Evolutionary conservation across 208 protist genomes (phyloP).

Genomic region (Wallacemonas sp.): DNA sequence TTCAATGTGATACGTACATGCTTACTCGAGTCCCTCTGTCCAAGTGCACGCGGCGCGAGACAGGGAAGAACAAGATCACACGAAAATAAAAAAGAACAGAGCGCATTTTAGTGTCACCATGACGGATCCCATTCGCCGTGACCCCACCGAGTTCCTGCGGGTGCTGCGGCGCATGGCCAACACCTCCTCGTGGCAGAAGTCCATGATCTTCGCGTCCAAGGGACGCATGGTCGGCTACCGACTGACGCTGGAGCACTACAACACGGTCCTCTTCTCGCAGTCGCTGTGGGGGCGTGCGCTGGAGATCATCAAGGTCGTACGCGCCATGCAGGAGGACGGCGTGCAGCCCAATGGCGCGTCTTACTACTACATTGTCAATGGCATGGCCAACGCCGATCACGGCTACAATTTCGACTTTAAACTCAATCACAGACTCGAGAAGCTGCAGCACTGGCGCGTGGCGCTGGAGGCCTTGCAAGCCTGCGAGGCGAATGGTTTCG

Average conservation of each 20-base stretch:
- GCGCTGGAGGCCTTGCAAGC: conserved; percentile 83
- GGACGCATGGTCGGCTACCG: conserved; percentile 92
- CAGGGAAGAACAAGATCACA: not conserved
- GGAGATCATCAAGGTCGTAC: conserved; percentile 87
- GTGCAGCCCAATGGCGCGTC: conserved; percentile 88
- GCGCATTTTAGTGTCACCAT: conserved; percentile 26
- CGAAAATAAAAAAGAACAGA: not conserved
- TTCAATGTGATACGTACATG: too few species aligned
- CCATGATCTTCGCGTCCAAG: conserved; percentile 89
- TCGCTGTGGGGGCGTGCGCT: conserved; percentile 89
- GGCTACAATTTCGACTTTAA: conserved; percentile 93
- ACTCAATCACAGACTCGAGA: conserved; percentile 84
- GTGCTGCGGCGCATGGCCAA: conserved; percentile 88
- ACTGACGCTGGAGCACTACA: conserved; percentile 89
- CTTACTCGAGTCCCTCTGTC: too few species aligned
- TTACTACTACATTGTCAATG: conserved; percentile 93
- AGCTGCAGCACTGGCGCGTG: conserved; percentile 91
- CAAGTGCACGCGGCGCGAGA: too few species aligned
- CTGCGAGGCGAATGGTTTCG: conserved; percentile 89
- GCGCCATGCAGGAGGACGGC: conserved; percentile 86
- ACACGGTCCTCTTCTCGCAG: conserved; percentile 90
- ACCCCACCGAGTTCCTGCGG: conserved; percentile 91
- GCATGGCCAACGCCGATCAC: conserved; percentile 92
- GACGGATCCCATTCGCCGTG: conserved; percentile 89
- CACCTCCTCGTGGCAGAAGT: conserved; percentile 90